Conservation (phyloP, 2,329 filamentous ascomycete genomes). For the Colletotrichum sp. region DNA sequence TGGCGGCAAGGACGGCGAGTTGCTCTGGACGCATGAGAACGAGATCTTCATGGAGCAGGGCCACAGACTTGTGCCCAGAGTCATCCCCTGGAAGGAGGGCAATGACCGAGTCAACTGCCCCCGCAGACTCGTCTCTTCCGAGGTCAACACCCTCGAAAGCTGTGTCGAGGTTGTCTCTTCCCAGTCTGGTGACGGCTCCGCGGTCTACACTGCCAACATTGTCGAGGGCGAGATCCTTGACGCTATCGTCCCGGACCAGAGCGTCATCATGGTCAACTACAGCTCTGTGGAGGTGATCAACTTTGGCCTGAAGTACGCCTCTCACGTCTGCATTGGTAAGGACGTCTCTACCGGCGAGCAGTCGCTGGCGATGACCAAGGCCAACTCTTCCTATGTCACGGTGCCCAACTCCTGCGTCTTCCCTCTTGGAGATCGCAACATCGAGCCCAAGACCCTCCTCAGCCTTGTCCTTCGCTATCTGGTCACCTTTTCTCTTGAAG, state of each 20-base stretch:
- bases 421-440: slow-evolving; percentile 5
- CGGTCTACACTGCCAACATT: slow-evolving; percentile 25
- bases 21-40: slow-evolving; percentile 18
- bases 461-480: slow-evolving; percentile 28
- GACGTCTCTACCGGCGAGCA: slow-evolving; percentile 26
- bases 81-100: slow-evolving; percentile 40
- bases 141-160: slow-evolving; percentile 36
- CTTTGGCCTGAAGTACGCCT: slow-evolving; percentile 23
- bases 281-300: slow-evolving; percentile 38
- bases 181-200: slow-evolving; percentile 11
- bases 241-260: background rate
- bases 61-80: slow-evolving; percentile 38
- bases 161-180: slow-evolving; percentile 31
- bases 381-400: slow-evolving; percentile 39
- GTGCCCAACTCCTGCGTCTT: slow-evolving; percentile 23
- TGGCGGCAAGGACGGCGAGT: background rate
- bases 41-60: slow-evolving; percentile 39
- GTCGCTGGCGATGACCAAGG: slow-evolving; percentile 32
- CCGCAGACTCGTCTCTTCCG: slow-evolving; percentile 36
- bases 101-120: slow-evolving; percentile 44
- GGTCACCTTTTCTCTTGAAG: slow-evolving; percentile 21
- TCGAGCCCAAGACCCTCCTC: slow-evolving; percentile 26
- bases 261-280: slow-evolving; percentile 37
- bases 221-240: slow-evolving; percentile 21
- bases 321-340: slow-evolving; percentile 38